Evolutionary conservation across 768 basidiomycete genomes (phyloP), one percentile per base, ranked within the genome.

Genomic region (Podaxis sp.): DNA sequence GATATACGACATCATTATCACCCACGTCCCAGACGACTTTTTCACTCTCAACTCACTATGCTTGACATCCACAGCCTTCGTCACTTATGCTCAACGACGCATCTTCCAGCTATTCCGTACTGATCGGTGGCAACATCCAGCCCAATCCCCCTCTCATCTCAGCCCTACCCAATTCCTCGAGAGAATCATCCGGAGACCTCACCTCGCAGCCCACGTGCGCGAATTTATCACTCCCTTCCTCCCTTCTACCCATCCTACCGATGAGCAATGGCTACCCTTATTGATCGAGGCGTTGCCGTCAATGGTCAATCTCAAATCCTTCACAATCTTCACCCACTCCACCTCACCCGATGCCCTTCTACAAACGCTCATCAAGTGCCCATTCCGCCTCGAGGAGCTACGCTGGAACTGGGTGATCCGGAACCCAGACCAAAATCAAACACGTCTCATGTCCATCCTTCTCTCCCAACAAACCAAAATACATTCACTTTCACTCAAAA

Each of bases 1-100:
- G 46, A 59, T 59, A 30, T 59, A 33, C 57, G 57, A 59, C 13
- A 48, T 59, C 46, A 59, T 59, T 48, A 36, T 59, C 57, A 19
- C 26, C 30, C 22, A 49, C 11, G 57, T 33, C 13, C 57, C 44
- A 3, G 57, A 59, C 46, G 44, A 59, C 57, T 13, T 30, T 4
- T 12, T 7, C 3, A 8, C 17, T 4, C 57, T 59, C 28, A 22
- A 26, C 15, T 33, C 57, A 5, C 57, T 59, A 13, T 46, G 26
- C 24, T 12, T 49, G 13, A 30, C 57, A 15, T 33, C 57, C 13
- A n/a, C 28, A 11, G 19, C 44, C 4, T 26, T 59, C 46, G 46
- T 12, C 11, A 3, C 44, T 11, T 24, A 12, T 46, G n/a, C 11
- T n/a, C 57, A 57, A 19, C 40, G 24, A 12, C 57, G 40, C 13